Evolutionary conservation across 129 eudicot genomes (phyloP), one percentile per base, ranked within the genome.

Genomic region (Glebionis coronaria): DNA sequence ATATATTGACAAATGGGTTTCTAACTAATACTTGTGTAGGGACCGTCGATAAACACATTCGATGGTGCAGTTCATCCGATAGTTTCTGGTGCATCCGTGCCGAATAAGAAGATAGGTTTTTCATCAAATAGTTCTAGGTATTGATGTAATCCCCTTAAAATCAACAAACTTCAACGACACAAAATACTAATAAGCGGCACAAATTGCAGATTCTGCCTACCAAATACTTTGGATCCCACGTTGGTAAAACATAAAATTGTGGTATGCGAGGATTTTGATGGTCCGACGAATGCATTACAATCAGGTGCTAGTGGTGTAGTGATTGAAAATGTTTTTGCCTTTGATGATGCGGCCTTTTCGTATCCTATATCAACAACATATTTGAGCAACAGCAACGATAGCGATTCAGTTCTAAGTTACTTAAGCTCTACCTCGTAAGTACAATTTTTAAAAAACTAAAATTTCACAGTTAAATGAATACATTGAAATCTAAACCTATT

Each of bases 31-130:
- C 38, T 29, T 29, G 38, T 29, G 38, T 29, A 81, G 86, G 82
- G 80, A 18, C 61, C 78, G 10, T n/a, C 82, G 3, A 18, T 78
- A 60, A 82, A 82, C 86, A 73, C 86, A 38, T 82, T 73, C 3
- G 75, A 70, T 9, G 76, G 75, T 15, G 67, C 27, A 2, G 7
- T 59, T 23, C 72, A 38, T 66, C 66, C 80, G 2, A 45, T 82
- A 11, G 73, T 82, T 61, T 78, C 61, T 28, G 86, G 83, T 6
- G 83, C 61, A 5, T 73, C 81, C n/a, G 86, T 72, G 16, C 83
- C 86, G 12, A 74, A 82, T 62, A 59, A 71, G 0, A 68, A 66
- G 44, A 11, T 56, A 20, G 82, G 83, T 31, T 82, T 60, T 27
- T 45, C 54, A 16, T 35, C 73, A 14, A 53, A 28, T 6, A 67